Evolutionary conservation across 2,329 filamentous ascomycete species (phyloP).

Genomic region (Xylariaceae sp.): DNA sequence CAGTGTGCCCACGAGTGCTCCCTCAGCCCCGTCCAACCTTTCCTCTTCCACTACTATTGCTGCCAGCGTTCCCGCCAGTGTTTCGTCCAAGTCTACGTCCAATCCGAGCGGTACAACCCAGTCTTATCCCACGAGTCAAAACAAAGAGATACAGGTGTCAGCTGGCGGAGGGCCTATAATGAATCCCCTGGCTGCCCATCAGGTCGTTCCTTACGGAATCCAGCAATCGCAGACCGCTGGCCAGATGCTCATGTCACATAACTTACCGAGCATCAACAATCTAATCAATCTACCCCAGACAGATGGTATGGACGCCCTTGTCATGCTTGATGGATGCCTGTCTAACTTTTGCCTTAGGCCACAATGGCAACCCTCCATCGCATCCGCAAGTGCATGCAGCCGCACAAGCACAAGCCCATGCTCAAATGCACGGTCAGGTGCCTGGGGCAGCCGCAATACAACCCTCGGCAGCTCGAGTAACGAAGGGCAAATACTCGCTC

Average conservation of each 20-base stretch:
- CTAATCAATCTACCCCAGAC: constrained; percentile 65
- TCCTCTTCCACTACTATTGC: too few species aligned
- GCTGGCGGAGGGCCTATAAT: constrained; percentile 32
- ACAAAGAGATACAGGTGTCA: constrained; percentile 26
- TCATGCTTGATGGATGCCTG: constrained; percentile 17
- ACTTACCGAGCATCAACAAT: constrained; percentile 76
- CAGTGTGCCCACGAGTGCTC: constrained; percentile 13
- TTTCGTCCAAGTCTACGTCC: constrained; percentile 29
- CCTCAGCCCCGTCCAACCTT: too few species aligned
- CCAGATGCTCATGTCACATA: constrained; percentile 45
- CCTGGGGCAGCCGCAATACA: constrained; percentile 26
- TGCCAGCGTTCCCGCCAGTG: background rate
- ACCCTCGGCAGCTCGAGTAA: constrained; percentile 53
- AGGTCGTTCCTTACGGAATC: constrained; percentile 38
- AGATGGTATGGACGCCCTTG: constrained; percentile 28
- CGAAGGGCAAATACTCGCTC: constrained; percentile 96
- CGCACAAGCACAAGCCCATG: constrained; percentile 14
- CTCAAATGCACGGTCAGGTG: constrained; percentile 26
- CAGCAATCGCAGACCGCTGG: constrained; percentile 37
- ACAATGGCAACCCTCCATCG: constrained; percentile 37
- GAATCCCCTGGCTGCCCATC: constrained; percentile 30
- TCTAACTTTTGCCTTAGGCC: constrained; percentile 27
- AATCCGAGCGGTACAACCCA: constrained; percentile 22
- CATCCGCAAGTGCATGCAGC: constrained; percentile 26
- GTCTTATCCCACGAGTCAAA: constrained; percentile 21